Base-by-base conservation (phyloP, 2,329 filamentous ascomycete species). In the Chrysosphaeria jannelii region DNA sequence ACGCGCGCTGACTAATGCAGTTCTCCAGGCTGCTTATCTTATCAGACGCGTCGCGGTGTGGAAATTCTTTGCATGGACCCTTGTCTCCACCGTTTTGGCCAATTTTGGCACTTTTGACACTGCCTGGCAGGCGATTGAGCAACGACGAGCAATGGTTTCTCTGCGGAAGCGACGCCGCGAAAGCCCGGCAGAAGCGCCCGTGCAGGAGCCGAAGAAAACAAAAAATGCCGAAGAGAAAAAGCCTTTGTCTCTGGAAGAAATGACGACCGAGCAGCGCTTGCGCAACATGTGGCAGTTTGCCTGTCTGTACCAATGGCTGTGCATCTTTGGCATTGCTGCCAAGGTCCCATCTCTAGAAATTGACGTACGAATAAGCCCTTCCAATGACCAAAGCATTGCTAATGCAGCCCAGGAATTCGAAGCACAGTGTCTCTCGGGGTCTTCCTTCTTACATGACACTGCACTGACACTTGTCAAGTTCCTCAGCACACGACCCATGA, bases 211-310 rank as follows among this genome's bases (percentile, higher is more conserved):
- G n/a, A n/a, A n/a, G n/a, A n/a, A n/a, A n/a, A n/a, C n/a, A n/a
- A n/a, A n/a, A n/a, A n/a, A n/a, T n/a, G n/a, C n/a, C n/a, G n/a
- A n/a, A n/a, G n/a, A n/a, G n/a, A 19, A 19, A n/a, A 19, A 8
- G n/a, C 17, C 7, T n/a, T 19, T 19, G 17, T 19, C 17, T n/a
- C 17, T n/a, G n/a, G n/a, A n/a, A n/a, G n/a, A n/a, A n/a, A n/a
- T n/a, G n/a, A n/a, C n/a, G n/a, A n/a, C n/a, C n/a, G n/a, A n/a
- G n/a, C n/a, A n/a, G n/a, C 64, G 55, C 32, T 57, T 93, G 33
- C 64, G 81, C 31, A 85, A 74, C 40, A 78, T 74, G 56, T 93
- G 81, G 79, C 72, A 91, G 43, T 91, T 93, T 45, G 75, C 81
- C 29, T 81, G 78, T 37, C 50, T 93, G 6, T 78, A 70, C 47